phyloP scores from a whole-genome alignment of 208 protist genomes.

The Acanthamoeba royreba region DNA sequence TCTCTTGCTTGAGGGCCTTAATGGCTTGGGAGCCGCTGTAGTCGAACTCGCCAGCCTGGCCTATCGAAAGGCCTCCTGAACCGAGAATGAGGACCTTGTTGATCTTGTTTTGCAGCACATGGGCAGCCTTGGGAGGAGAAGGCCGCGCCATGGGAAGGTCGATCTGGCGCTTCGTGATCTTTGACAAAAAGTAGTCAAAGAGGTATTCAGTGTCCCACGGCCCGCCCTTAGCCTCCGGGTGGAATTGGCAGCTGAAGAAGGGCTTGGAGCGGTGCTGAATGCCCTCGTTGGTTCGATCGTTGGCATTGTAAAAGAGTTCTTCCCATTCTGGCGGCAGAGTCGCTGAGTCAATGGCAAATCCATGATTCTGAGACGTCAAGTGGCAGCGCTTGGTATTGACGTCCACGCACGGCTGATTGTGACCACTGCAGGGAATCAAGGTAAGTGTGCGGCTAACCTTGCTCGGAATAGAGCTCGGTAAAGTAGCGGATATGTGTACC shows the following conservation, averaged over 20 bases:
- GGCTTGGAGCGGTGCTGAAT: constrained; percentile 92
- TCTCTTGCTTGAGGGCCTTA: constrained; percentile 97
- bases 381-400: constrained; percentile 78
- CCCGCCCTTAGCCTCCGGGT: constrained; percentile 94
- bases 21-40: constrained; percentile 97
- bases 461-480: not conserved
- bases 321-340: constrained; percentile 91
- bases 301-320: constrained; percentile 95
- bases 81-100: constrained; percentile 77
- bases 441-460: not conserved
- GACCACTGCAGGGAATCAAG: constrained; percentile 80
- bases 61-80: constrained; percentile 73
- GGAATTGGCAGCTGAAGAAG: constrained; percentile 97
- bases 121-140: not conserved
- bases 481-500: not conserved
- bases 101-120: not conserved
- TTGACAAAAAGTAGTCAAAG: constrained; percentile 93
- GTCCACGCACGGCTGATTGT: constrained; percentile 96
- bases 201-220: constrained; percentile 97
- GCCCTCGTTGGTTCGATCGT: constrained; percentile 97
- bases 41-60: constrained; percentile 99
- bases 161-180: constrained; percentile 15
- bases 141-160: constrained; percentile 26
- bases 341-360: constrained; percentile 94
- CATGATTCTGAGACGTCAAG: constrained; percentile 95